Evolutionary conservation across 1,284 basidiomycete genomes (phyloP), one percentile per base, ranked within the genome.

Genomic region (Ceratobasidium papillatum): DNA sequence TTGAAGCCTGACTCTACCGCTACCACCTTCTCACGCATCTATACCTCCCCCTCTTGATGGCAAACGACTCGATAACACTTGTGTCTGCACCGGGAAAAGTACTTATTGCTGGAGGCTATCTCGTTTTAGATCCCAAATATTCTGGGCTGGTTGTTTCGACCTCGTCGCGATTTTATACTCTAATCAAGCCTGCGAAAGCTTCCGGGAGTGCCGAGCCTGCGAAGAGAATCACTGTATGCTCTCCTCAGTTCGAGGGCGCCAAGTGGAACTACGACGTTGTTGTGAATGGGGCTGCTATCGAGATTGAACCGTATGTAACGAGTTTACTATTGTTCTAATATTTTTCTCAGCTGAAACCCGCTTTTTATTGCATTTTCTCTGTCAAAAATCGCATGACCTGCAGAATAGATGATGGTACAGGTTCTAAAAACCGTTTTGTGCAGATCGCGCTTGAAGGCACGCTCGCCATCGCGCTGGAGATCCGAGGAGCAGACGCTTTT

Each of bases 61-160:
- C 9, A 41, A 38, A 19, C 27, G 27, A 41, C 32, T 22, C 58
- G 34, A 41, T 19, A 36, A 86, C 85, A 41, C 86, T 93, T 75
- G 89, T 98, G 71, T 98, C 96, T 32, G 90, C 96, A 0, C 94
- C 97, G 3, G 98, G 97, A 78, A 99, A 99, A 83, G 96, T 98
- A 72, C 89, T 99, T 76, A 82, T 98, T 74, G 94, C 96, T 1
- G 96, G 96, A 1, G 96, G 96, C 1, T 98, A 98, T 84, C 92
- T 98, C 74, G 94, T 98, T 32, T 90, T 98, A 75, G 95, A 98
- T 82, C 90, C 88, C 38, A 83, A 86, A 5, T 94, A 94, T 82
- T 89, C 91, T 36, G 96, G 96, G 56, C 84, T 94, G 73, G 95
- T 95, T 43, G 87, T 98, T 63, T 94, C 94, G 0, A 97, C 97